Base-by-base conservation (phyloP, 1,284 basidiomycete genomes). In the Boletellus deceptivus region DNA sequence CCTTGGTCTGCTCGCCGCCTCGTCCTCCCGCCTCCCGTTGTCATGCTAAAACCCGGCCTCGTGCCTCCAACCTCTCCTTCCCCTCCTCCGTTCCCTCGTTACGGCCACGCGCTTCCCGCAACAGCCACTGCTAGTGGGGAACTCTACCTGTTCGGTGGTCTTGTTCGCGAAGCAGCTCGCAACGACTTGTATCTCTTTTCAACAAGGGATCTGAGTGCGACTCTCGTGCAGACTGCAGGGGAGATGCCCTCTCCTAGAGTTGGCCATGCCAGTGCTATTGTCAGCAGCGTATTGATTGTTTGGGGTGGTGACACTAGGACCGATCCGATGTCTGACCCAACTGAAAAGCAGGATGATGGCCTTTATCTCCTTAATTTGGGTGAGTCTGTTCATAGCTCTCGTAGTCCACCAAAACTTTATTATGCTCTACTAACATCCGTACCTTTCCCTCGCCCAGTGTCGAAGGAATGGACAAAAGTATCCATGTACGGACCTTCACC, bases 281-380 rank as follows among this genome's bases (percentile, higher is more conserved):
- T 98, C 52, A 93, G 92, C 70, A 94, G 92, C 62, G 95, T 98
- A 43, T 78, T 99, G 60, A 92, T 99, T 55, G 89, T 98, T 6
- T 99, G 97, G 95, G 97, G 97, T 52, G 97, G 97, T 31, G 97
- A 99, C 69, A 99, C 96, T 3, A 89, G 87, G 71, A 82, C 84
- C 13, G 83, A 84, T 55, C 73, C 74, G 22, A 83, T 83, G 67
- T 77, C 83, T 18, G 80, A 79, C 55, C 80, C 83, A 11, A 77
- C 79, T 11, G 93, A 96, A 60, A 83, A 81, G 60, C 93, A 96
- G 71, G 97, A 99, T 69, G 92, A 98, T 67, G 89, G 86, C 0
- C 75, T 99, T 41, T 99, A 98, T 75, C 76, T 98, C n/a, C 79
- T 99, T 52, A 98, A 99, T 70, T 81, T 98, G 31, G 87, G 92